Conservation (phyloP, 1,284 basidiomycete genomes). For the Sphagnurus paluster region DNA sequence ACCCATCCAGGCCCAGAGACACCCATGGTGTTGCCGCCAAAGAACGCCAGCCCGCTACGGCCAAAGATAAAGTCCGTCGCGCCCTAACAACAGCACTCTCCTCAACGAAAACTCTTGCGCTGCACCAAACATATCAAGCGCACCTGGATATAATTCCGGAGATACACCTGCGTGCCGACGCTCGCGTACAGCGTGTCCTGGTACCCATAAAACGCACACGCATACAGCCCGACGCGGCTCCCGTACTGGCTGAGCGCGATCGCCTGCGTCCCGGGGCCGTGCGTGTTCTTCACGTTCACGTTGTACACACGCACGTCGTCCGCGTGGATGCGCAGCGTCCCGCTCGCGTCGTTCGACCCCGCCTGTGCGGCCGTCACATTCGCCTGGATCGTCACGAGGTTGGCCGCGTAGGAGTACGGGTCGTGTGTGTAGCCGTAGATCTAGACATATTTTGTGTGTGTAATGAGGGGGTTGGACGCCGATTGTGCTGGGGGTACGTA, state of each 20-base stretch:
- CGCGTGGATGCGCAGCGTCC: constrained; percentile 17
- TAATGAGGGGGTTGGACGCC: neutral
- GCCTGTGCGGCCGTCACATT: constrained; percentile 28
- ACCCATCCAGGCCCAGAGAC: constrained; percentile 44
- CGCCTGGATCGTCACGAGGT: constrained; percentile 27
- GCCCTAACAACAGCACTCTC: constrained; percentile 32
- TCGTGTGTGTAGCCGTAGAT: constrained; percentile 27
- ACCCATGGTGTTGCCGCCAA: constrained; percentile 47
- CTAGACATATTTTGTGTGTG: constrained; percentile 16
- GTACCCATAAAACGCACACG: constrained; percentile 24
- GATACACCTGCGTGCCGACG: constrained; percentile 52
- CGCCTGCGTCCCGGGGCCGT: constrained; percentile 26
- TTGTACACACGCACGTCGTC: constrained; percentile 26
- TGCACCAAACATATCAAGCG: neutral
- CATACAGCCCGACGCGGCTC: constrained; percentile 25
- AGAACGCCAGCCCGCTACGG: constrained; percentile 40
- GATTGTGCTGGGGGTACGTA: neutral
- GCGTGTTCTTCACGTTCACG: constrained; percentile 26
- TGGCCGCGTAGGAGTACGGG: constrained; percentile 23
- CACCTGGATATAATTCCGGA: constrained; percentile 49
- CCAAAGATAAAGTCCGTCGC: constrained; percentile 59
- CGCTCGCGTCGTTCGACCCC: constrained; percentile 21
- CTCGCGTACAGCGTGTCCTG: constrained; percentile 1
- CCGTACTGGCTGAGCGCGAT: constrained; percentile 25
- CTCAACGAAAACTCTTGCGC: neutral